Evolutionary conservation across 306 rosid genomes (phyloP).

Genomic region (Hippophae gyantsensis): DNA sequence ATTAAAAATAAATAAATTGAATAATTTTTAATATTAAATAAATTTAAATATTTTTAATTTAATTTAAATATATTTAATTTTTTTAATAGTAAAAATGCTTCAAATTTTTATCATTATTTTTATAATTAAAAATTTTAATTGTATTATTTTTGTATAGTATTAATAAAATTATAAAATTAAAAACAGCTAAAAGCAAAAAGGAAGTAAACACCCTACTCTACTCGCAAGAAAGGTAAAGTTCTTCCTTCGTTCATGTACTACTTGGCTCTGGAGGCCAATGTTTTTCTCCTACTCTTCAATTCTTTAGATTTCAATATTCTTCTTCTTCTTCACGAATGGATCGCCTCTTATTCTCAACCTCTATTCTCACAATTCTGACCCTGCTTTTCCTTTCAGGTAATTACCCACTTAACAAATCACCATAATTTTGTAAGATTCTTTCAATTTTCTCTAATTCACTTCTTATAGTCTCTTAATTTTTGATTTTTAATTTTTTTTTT

Average conservation of each 20-base stretch:
- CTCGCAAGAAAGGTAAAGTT: conserved; percentile 43
- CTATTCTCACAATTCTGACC: conserved; percentile 26
- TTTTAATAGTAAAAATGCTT: too few relatives aligned
- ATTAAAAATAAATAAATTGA: too few relatives aligned
- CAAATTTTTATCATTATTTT: too few relatives aligned
- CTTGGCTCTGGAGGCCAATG: not conserved
- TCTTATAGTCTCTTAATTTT: not conserved
- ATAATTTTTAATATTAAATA: too few relatives aligned
- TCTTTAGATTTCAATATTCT: not conserved
- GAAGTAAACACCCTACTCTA: not conserved
- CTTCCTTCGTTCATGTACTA: conserved; percentile 9
- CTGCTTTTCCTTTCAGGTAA: conserved; percentile 56
- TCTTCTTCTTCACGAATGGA: conserved; percentile 28
- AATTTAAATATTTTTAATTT: too few relatives aligned
- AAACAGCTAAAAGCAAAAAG: not conserved
- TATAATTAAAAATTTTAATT: too few relatives aligned
- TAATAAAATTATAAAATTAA: not conserved
- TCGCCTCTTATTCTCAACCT: conserved; percentile 29
- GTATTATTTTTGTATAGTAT: too few relatives aligned
- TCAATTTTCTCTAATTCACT: conserved; percentile 1
- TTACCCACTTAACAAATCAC: not conserved
- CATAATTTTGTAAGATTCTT: not conserved
- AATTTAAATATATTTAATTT: too few relatives aligned
- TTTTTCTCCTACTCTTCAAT: not conserved
- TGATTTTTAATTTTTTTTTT: not conserved